Evolutionary conservation across 2,329 filamentous ascomycete genomes (phyloP).

Genomic region (Zasmidium cellare): DNA sequence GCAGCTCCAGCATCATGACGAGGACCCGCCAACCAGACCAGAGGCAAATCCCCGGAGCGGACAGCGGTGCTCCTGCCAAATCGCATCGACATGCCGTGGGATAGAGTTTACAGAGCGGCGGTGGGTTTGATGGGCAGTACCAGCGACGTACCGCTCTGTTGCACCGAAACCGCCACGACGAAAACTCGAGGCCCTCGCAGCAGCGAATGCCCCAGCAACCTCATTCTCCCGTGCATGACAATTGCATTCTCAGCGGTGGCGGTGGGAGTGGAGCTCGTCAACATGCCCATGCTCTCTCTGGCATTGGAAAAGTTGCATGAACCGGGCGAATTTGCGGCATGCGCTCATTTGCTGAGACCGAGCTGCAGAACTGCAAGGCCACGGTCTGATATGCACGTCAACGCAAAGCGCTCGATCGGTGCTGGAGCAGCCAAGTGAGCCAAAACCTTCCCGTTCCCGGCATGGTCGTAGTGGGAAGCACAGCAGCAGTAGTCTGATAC

Average conservation of each 20-base stretch:
- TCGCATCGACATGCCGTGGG: conserved; percentile 9
- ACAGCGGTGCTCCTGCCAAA: conserved; percentile 11
- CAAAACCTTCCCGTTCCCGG: conserved; percentile 6
- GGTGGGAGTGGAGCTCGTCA: neutral
- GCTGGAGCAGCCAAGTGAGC: conserved; percentile 4
- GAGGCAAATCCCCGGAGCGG: conserved; percentile 8
- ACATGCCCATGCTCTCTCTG: conserved; percentile 9
- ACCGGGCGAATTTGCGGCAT: conserved; percentile 27
- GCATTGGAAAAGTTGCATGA: conserved; percentile 19
- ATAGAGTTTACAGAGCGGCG: conserved; percentile 8
- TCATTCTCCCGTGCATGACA: neutral
- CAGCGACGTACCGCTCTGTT: conserved; percentile 11
- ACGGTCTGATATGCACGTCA: conserved; percentile 15
- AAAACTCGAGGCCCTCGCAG: conserved; percentile 11
- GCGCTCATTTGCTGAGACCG: conserved; percentile 23
- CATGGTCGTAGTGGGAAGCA: neutral
- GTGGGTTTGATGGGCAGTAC: conserved; percentile 12
- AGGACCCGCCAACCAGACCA: conserved; percentile 7
- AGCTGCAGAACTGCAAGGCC: conserved; percentile 16
- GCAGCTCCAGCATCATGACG: conserved; percentile 2
- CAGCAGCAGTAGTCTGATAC: conserved; percentile 2
- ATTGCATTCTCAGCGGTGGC: neutral
- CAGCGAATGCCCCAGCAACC: neutral
- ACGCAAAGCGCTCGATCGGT: conserved; percentile 19
- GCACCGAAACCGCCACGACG: conserved; percentile 25